phyloP scores from a whole-genome alignment of 2,329 filamentous ascomycete genomes.

The Ophiosphaerella herpotricha region DNA sequence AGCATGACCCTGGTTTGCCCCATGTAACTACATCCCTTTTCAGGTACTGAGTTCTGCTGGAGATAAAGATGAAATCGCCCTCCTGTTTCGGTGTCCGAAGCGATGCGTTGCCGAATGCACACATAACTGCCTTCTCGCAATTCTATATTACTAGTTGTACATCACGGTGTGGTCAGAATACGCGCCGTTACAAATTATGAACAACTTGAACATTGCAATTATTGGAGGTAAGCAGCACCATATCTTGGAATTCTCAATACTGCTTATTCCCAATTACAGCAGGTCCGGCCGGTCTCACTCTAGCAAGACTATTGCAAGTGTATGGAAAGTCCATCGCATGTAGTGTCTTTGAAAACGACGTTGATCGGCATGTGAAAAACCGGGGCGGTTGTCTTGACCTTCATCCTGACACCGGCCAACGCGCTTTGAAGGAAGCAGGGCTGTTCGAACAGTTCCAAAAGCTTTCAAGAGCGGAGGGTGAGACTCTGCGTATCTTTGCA shows the following conservation, averaged over 20 bases:
- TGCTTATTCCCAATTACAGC: slow-evolving; percentile 8
- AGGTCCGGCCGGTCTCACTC: slow-evolving; percentile 51
- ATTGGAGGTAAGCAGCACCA: background rate
- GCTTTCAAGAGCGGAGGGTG: slow-evolving; percentile 45
- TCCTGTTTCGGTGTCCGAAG: too few species aligned
- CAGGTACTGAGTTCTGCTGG: background rate
- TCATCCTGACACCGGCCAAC: slow-evolving; percentile 55
- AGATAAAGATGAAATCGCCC: too few species aligned
- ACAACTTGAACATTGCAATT: too few species aligned
- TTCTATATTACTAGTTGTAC: too few species aligned
- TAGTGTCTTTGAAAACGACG: slow-evolving; percentile 52
- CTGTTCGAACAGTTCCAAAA: slow-evolving; percentile 54
- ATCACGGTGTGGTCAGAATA: too few species aligned
- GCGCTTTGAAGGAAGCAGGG: slow-evolving; percentile 54
- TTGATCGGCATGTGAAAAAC: slow-evolving; percentile 10
- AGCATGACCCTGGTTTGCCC: too few species aligned
- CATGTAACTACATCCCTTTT: background rate
- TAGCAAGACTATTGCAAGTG: slow-evolving; percentile 57
- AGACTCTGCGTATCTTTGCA: slow-evolving; percentile 46
- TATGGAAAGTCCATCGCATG: slow-evolving; percentile 45
- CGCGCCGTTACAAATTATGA: too few species aligned
- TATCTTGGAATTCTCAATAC: background rate
- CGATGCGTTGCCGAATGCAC: too few species aligned
- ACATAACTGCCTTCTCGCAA: too few species aligned
- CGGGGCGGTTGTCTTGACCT: slow-evolving; percentile 57